Base-by-base conservation (phyloP, 805 yeast species). In the Ogataea naganishii region DNA sequence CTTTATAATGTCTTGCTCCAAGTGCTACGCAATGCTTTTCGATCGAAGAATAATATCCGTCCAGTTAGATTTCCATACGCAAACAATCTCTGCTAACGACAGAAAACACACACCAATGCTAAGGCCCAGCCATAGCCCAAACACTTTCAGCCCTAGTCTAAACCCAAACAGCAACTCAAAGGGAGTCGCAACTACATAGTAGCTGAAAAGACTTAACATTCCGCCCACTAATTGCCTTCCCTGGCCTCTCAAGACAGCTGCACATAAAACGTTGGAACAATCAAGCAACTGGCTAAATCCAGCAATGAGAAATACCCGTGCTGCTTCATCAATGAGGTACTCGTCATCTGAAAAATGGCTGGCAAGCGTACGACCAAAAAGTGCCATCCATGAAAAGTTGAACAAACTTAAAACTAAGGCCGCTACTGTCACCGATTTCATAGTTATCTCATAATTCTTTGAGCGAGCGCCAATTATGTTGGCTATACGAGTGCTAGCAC, bases 201-300 rank as follows among this genome's bases (percentile, higher is more conserved):
- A 71, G 29, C 66, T 53, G 13, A 66, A 37, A 15, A 70, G 35
- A 43, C 66, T 67, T 32, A 68, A 47, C 25, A 58, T 43, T 1
- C 75, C 72, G 1, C 75, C 77, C 23, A 70, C 62, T 34, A 58
- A 57, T 40, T 70, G 77, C 38, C 75, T 44, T 5, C 75, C 75
- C 41, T 70, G 75, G 14, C 75, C 75, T 37, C 75, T 47, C 37
- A 70, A 55, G 4, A 69, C 46, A 0, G 75, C 73, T 2, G 64
- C 65, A 24, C 68, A 53, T 5, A 64, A 44, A 32, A 72, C 62
- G 16, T 69, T 51, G 28, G 67, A 41, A 31, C 65, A 62, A 37
- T 70, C 75, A 36, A 64, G 57, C 24, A 69, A 50, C 44, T 70
- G 75, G 38, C 65, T 68, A n/a, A 68, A 31, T 1, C 71, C 66